Evolutionary conservation across 169 alveolate species (phyloP), one percentile per base, ranked within the genome.

Genomic region (Besnoitia besnoiti): DNA sequence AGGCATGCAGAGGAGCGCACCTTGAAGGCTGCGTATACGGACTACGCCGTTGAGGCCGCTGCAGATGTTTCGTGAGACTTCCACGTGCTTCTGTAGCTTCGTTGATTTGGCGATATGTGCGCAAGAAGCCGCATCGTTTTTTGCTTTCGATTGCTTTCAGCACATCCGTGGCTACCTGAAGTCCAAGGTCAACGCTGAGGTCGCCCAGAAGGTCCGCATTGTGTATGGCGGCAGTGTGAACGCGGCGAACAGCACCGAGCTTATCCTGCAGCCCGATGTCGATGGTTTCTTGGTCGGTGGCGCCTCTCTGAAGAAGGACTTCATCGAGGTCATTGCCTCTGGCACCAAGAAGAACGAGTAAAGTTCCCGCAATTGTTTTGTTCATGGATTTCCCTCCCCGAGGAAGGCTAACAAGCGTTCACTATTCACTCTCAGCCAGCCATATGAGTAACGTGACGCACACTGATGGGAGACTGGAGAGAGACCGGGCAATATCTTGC

Each of bases 271-370:
- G 91, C 95, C 96, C 62, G 99, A 99, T 92, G 97, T 99, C 89
- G 99, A 99, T 94, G 99, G 99, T 61, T 99, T 99, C 97, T 97
- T 99, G 35, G 99, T 99, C 50, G 99, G 99, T 47, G 99, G 99
- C 61, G 99, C 99, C 82, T 98, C 99, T 0, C 96, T 99, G 85
- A 99, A 99, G 95, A 99, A 99, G 85, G 98, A 97, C 44, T 99
- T 99, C 96, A 92, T 96, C 55, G 98, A 98, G 79, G 98, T 99
- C 91, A 97, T 99, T 47, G 97, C 95, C 44, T 96, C 98, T 67
- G 95, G 97, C 82, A n/a, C 37, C 75, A 73, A 73, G 88, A 37
- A 77, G 40, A 77, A 77, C 40, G 87, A 37, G 87, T 77, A 77
- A 77, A 77, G 14, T n/a, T 35, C 42, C 42, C 80, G 24, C 67